Percentiles rank a stretch among this genome's conserved stretches.
Conservation (phyloP, 306 rosid species). For the Ormosia emarginata region DNA sequence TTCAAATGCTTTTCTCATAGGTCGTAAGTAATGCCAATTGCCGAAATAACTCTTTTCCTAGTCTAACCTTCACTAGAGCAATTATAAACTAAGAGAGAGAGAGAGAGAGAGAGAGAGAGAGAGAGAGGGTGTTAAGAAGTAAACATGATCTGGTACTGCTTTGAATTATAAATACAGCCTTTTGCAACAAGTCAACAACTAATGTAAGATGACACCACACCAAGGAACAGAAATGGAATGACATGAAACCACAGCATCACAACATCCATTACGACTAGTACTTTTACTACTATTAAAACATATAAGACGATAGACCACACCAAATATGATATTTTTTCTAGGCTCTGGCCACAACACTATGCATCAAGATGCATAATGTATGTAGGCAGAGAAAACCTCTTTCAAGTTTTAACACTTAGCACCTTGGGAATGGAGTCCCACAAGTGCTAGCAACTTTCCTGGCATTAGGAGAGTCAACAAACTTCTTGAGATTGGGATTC, state of each 20-base stretch:
- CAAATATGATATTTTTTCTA: constrained; percentile 24
- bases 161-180: constrained; percentile 34
- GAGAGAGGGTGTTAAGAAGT: background rate
- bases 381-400: constrained; percentile 5
- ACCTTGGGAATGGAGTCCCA: constrained; percentile 91
- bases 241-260: constrained; percentile 40
- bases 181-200: constrained; percentile 45
- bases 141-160: constrained; percentile 34
- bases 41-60: background rate
- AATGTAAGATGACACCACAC: constrained; percentile 36
- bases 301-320: constrained; percentile 41
- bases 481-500: constrained; percentile 86
- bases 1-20: background rate
- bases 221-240: constrained; percentile 40
- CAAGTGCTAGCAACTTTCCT: constrained; percentile 89
- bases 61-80: background rate
- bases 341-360: constrained; percentile 29
- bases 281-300: constrained; percentile 24
- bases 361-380: constrained; percentile 29
- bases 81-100: background rate
- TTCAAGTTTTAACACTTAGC: constrained; percentile 34
- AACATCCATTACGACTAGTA: constrained; percentile 37
- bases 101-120: background rate
- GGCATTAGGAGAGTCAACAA: constrained; percentile 91
- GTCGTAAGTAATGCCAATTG: background rate